These are phyloP conservation scores for Candida xyloterini DNA, from an alignment of 805 yeast genomes.

Conservation along the genomic window DNA sequence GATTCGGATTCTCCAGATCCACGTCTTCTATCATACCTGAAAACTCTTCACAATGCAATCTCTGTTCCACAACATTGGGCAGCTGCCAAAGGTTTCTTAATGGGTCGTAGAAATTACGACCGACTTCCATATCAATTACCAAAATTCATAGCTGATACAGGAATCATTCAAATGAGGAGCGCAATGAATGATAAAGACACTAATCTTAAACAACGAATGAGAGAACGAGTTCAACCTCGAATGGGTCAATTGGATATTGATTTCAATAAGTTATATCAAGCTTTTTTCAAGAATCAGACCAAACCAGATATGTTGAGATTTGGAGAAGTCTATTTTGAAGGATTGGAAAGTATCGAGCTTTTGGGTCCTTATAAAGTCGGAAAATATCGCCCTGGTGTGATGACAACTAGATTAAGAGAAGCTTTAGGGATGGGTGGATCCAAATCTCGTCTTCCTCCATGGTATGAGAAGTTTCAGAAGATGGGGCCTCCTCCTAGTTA, in stretches of 20 bases:
- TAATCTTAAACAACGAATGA: constrained; percentile 64
- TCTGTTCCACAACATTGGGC: constrained; percentile 88
- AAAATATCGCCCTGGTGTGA: constrained; percentile 55
- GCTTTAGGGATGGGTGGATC: constrained; percentile 63
- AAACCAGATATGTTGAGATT: constrained; percentile 64
- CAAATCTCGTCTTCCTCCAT: constrained; percentile 61
- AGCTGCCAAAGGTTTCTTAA: constrained; percentile 67
- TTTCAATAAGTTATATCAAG: constrained; percentile 75
- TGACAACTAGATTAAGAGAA: constrained; percentile 56
- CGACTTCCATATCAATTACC: constrained; percentile 77
- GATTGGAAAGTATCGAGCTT: constrained; percentile 40
- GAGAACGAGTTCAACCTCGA: constrained; percentile 87
- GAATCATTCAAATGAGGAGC: constrained; percentile 82
- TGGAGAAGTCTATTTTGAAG: constrained; percentile 83
- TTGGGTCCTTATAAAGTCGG: constrained; percentile 36
- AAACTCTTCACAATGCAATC: constrained; percentile 61
- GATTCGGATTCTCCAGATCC: constrained; percentile 89
- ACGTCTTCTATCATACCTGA: constrained; percentile 56
- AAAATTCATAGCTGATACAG: constrained; percentile 72
- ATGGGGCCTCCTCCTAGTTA: constrained; percentile 85
- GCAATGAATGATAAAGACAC: constrained; percentile 50
- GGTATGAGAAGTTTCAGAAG: constrained; percentile 68
- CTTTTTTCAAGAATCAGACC: constrained; percentile 78
- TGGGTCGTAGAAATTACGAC: constrained; percentile 63
- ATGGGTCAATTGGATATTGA: constrained; percentile 85